These are phyloP conservation scores for Colletotrichum sp. DNA, from an alignment of 2,329 filamentous ascomycete genomes.

Conservation along the genomic window DNA sequence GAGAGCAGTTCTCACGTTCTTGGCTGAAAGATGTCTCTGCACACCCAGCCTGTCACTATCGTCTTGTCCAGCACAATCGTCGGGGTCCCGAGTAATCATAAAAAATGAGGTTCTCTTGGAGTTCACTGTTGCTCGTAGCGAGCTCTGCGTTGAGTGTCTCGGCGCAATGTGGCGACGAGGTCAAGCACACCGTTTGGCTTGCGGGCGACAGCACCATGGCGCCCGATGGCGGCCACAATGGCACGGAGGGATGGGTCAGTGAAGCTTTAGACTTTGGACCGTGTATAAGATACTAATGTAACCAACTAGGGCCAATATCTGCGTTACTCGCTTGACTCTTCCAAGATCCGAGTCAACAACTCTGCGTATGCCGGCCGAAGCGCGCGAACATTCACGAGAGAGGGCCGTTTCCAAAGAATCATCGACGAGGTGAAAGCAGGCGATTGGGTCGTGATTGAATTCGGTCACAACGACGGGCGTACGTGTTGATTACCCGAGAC, in stretches of 20 bases:
- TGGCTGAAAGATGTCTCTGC: too few relatives aligned
- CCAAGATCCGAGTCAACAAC: conserved; percentile 54
- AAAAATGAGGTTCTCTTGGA: background rate
- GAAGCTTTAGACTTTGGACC: background rate
- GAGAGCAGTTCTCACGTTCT: background rate
- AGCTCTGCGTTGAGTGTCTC: background rate
- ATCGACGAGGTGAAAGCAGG: conserved; percentile 55
- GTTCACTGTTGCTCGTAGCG: background rate
- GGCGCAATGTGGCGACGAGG: background rate
- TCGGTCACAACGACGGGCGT: conserved; percentile 74
- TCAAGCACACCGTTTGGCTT: conserved; percentile 52
- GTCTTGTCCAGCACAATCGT: background rate
- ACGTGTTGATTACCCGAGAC: background rate
- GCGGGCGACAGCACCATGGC: conserved; percentile 70
- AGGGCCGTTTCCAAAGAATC: conserved; percentile 67
- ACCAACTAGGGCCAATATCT: conserved; percentile 54
- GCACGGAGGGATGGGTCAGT: conserved; percentile 57
- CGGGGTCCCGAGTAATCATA: background rate
- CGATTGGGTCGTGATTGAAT: conserved; percentile 74
- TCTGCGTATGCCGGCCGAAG: conserved; percentile 70
- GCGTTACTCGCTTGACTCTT: conserved; percentile 45
- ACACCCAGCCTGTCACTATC: background rate
- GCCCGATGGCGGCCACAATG: conserved; percentile 38
- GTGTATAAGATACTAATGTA: background rate
- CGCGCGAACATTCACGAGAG: conserved; percentile 69